A percentile compares a stretch with the other conserved stretches of the same genome.
phyloP scores from a whole-genome alignment of 2,329 filamentous ascomycete genomes.

The Colletotrichum scovillei region DNA sequence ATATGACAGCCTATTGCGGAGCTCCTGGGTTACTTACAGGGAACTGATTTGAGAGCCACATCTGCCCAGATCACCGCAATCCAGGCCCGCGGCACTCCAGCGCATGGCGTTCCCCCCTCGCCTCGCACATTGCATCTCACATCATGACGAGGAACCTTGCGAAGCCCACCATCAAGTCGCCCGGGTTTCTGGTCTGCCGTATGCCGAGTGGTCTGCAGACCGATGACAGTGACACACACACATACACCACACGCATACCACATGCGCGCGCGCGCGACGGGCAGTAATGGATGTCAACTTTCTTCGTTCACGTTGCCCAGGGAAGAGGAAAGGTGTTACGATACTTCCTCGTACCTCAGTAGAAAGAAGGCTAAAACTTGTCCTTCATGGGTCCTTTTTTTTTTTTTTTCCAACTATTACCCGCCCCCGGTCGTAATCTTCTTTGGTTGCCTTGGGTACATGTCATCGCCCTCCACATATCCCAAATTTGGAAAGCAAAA shows the following conservation, averaged over 20 bases:
- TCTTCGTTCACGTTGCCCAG: background rate
- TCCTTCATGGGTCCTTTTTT: background rate
- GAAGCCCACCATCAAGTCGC: slow-evolving; percentile 15
- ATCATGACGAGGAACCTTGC: slow-evolving; percentile 9
- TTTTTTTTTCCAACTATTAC: background rate
- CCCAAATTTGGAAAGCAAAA: slow-evolving; percentile 24
- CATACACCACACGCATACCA: background rate
- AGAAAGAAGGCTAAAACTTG: slow-evolving; percentile 20
- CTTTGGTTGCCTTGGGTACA: background rate
- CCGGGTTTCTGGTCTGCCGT: slow-evolving; percentile 8
- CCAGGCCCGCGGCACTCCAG: slow-evolving; percentile 5
- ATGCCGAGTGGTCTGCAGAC: slow-evolving; percentile 10
- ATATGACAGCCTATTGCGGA: slow-evolving; percentile 16
- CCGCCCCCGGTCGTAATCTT: background rate
- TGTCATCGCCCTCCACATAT: slow-evolving; percentile 20
- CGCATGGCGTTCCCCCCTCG: slow-evolving; percentile 1
- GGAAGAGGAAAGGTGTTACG: slow-evolving; percentile 10
- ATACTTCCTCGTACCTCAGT: background rate
- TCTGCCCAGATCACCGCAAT: slow-evolving; percentile 4
- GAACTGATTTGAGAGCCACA: background rate
- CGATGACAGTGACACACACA: slow-evolving; percentile 24
- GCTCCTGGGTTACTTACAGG: background rate
- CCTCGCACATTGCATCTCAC: background rate
- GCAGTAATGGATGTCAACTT: background rate
- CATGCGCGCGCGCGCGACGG: background rate